Evolutionary conservation across 805 yeast genomes (phyloP), one percentile per base, ranked within the genome.

Genomic region (Lipomyces mesembrius): DNA sequence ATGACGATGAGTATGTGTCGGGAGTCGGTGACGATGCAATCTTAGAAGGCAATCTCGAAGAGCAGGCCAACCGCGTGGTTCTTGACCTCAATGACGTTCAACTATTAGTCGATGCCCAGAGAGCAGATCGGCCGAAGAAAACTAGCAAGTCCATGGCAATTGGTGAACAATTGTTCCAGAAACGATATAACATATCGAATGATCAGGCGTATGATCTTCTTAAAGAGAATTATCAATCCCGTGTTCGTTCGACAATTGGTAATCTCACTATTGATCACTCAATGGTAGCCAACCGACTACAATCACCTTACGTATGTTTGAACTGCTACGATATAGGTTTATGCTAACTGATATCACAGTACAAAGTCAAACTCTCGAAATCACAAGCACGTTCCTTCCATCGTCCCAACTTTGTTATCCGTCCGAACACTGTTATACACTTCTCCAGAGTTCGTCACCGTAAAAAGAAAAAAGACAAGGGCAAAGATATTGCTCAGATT

Each of bases 201-300:
- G 99, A 95, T 77, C 84, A 85, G 56, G 90, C 89, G 55, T 95
- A 95, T 77, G 96, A 91, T 65, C 79, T 89, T 62, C 81, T 95
- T 71, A 90, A 89, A 74, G 90, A 87, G 65, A 93, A 92, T 74
- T 92, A 93, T 76, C 96, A 92, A 76, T 87, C 96, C 52, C 94
- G 91, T 80, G 91, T 94, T 49, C 87, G 99, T 77, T 87, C 97
- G 2, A 96, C 96, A 6, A 87, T 95, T 74, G 96, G 98, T 57
- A 91, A 94, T 72, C 82, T 95, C 69, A 88, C 86, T 60, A 92
- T 95, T 69, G 98, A 95, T 74, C 99, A 95, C 77, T 86, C 98
- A 0, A 83, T 87, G 73, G 97, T 97, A 0, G 98, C 99, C 0
- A 75, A 87, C 34, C 83, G 95, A 60, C 81, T 95, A 59, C 99